Base-by-base conservation (phyloP, 2,329 filamentous ascomycete genomes). In the Penicillium concentricum region DNA sequence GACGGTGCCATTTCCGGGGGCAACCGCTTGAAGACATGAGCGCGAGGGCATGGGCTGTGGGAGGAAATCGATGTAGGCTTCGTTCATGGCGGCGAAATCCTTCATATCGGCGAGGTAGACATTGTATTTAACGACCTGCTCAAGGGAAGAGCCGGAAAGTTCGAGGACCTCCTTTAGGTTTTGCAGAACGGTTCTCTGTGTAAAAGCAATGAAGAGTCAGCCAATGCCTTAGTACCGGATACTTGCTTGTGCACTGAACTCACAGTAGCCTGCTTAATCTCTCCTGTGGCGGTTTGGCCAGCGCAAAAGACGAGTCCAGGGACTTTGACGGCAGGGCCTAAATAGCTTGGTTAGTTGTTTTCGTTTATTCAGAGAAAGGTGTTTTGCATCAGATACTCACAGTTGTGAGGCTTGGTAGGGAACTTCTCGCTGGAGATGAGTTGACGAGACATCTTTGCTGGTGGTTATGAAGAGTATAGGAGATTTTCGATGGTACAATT, bases 71-170 rank as follows among this genome's bases (percentile, higher is more conserved):
- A 77, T 67, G 54, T 70, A 70, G 4, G 59, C 68, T 45, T 69
- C 66, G 49, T 63, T 63, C 61, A 63, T 63, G 13, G 59, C 59
- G 15, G 59, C 54, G 15, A 63, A 63, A 67, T 87, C 78, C 49
- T 80, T 76, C 84, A 88, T 88, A 56, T 80, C 79, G 3, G 81
- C 82, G 9, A 88, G 69, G 67, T 84, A 88, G 35, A 87, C 76
- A 65, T 87, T 87, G 64, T 85, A 80, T 71, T 88, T 87, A 69
- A 88, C 79, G 0, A 83, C 79, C 46, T 86, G 83, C n/a, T 80
- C 74, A n/a, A 87, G 72, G 53, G 74, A 78, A 51, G 79, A 82
- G 1, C 84, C 84, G 0, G 84, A 81, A 8, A 80, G 83, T 57
- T 61, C 61, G n/a, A 63, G 57, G 5, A 63, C 59, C 13, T 63